A percentile compares a stretch with the other conserved stretches of the same genome.
Conservation (phyloP, 1,284 basidiomycete species). For the Austroboletus niveus region DNA sequence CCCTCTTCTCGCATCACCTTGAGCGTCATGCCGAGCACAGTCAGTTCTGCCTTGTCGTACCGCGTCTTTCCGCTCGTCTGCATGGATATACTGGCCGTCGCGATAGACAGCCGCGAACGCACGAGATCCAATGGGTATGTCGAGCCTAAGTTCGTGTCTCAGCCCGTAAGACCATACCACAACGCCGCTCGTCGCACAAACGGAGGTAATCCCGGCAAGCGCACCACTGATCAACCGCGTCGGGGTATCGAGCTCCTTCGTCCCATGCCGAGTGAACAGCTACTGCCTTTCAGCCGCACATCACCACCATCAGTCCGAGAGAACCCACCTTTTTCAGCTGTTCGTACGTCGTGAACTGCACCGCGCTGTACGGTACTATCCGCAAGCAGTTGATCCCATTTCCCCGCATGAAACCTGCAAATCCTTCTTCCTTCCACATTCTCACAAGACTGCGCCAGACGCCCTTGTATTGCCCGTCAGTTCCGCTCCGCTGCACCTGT, state of each 20-base stretch:
- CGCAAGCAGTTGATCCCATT: conserved; percentile 93
- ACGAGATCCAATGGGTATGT: conserved; percentile 95
- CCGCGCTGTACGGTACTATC: conserved; percentile 73
- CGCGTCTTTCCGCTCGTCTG: conserved; percentile 26
- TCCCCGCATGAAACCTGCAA: conserved; percentile 88
- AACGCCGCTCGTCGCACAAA: conserved; percentile 49
- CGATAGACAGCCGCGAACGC: conserved; percentile 89
- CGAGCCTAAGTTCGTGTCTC: conserved; percentile 49
- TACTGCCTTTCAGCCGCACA: conserved; percentile 30
- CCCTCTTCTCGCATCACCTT: conserved; percentile 92
- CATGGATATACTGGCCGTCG: conserved; percentile 69
- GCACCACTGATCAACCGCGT: conserved; percentile 83
- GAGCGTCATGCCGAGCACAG: conserved; percentile 85
- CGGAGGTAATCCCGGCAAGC: conserved; percentile 87
- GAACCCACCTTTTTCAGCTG: conserved; percentile 74
- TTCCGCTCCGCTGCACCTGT: conserved; percentile 72
- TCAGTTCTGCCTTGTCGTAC: conserved; percentile 58
- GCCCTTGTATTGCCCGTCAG: conserved; percentile 71
- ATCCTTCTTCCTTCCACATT: conserved; percentile 94
- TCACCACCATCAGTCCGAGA: background rate
- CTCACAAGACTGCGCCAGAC: conserved; percentile 79
- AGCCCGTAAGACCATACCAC: conserved; percentile 16
- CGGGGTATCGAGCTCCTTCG: conserved; percentile 77
- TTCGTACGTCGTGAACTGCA: conserved; percentile 93
- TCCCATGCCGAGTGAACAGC: conserved; percentile 69